Base-by-base conservation (phyloP, 1,139 yeast species). In the Geotrichum restrictum region DNA sequence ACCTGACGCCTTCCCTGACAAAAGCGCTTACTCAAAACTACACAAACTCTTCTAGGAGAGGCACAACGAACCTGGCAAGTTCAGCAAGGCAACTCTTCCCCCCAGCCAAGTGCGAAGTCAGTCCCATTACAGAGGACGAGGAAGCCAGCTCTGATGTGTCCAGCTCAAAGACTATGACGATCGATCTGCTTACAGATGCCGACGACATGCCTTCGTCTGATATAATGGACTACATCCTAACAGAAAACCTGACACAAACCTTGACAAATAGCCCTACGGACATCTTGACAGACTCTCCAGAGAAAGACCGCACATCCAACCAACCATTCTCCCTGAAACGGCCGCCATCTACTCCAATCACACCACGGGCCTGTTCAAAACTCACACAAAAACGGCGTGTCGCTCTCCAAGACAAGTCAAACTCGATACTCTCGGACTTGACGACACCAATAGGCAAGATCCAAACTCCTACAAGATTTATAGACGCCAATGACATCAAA, bases 381-480 rank as follows among this genome's bases (percentile, higher is more conserved):
- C 16, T 21, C 10, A 13, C 42, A 21, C 42, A 39, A 16, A 13
- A 27, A n/a, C 29, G 42, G 16, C 29, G 42, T 5, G 10, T 39
- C 10, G 42, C 42, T 5, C 16, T 39, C 7, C 29, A 39, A 22
- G 42, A 39, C 42, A 39, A 39, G 18, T 39, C 42, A 11, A 39
- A 39, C 16, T 24, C 42, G 10, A 6, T 13, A 13, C 3, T 21
- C n/a, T 21, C 27, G 8, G 29, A 24, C 29, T 27, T 21, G 14
- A 4, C 10, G 14, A 39, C 21, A 4, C 29, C 42, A 13, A 22
- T 22, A 13, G 31, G 31, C 18, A 39, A 39, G 18, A 31, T 14
- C 3, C 19, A 8, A n/a, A 14, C 42, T 19, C n/a, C 31, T 7
- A n/a, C 21, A 22, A 39, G 22, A 22, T 37, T 37, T n/a, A 16